A percentile compares a stretch with the other conserved stretches of the same genome.
Evolutionary conservation across 2,329 filamentous ascomycete species (phyloP).

Genomic region (Emergomyces orientalis): DNA sequence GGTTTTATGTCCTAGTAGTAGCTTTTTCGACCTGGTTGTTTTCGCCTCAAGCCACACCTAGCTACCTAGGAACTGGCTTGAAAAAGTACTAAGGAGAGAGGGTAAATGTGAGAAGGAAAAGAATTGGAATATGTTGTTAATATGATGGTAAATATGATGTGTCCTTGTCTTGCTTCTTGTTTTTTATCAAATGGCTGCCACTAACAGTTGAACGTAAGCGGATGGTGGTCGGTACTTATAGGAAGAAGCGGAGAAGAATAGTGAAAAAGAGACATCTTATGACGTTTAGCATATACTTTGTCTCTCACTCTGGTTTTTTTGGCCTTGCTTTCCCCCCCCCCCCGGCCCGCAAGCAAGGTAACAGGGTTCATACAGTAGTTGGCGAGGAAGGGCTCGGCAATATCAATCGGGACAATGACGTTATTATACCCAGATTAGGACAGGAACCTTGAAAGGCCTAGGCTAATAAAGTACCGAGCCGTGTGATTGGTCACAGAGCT

Average conservation of each 20-base stretch:
- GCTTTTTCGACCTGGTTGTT: neutral
- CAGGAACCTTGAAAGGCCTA: neutral
- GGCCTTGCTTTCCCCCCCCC: neutral
- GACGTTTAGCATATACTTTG: neutral
- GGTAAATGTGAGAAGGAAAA: neutral
- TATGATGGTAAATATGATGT: neutral
- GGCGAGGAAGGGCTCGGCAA: neutral
- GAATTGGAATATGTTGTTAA: neutral
- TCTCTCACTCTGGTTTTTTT: neutral
- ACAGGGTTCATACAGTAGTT: neutral
- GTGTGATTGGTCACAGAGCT: neutral
- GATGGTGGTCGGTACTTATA: neutral
- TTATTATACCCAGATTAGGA: neutral
- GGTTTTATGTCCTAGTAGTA: neutral
- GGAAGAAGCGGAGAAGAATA: neutral
- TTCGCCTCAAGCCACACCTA: neutral
- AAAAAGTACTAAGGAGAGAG: neutral
- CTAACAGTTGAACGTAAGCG: neutral
- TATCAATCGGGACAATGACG: slow-evolving; percentile 1
- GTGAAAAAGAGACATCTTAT: neutral
- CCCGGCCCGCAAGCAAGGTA: neutral
- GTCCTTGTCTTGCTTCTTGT: neutral
- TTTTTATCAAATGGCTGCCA: neutral
- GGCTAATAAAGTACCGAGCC: too few relatives aligned
- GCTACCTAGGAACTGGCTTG: neutral